Base-by-base conservation (phyloP, 495 filamentous ascomycete species). In the Trichocladium uniseriatum region DNA sequence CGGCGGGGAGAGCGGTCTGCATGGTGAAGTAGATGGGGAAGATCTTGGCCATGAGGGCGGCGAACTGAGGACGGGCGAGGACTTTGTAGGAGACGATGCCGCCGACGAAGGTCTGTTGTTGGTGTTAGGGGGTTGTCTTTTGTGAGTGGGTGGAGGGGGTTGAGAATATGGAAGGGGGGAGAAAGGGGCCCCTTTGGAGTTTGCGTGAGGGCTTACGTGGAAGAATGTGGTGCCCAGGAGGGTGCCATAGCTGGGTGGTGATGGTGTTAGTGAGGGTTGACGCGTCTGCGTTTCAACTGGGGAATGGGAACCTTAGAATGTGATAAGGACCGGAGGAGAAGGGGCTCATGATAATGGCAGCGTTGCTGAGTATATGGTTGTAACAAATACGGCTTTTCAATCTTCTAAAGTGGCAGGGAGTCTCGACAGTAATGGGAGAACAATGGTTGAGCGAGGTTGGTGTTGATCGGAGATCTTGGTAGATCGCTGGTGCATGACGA, bases 11-110 rank as follows among this genome's bases (percentile, higher is more conserved):
- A 5, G 77, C 74, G 4, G 85, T 79, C 71, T 95, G 90, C 37
- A 95, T 65, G 20, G 77, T 70, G 66, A 96, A 95, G 71, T 91
- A 97, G 55, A 83, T 66, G 19, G 91, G 91, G 69, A 94, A 91
- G 58, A 88, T 87, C 56, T 76, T 76, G 29, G 78, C 68, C 69
- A 94, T 91, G 21, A 97, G 74, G 31, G 77, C 72, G 5, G 80
- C 73, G 69, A 97, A 97, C 61, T 89, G 81, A 0, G 87, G 79
- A 9, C 87, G 81, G 9, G 86, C 74, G 40, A 96, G 79, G 46
- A 79, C 75, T 38, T 72, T 75, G 73, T 81, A 95, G 46, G 86
- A 79, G 38, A 89, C 65, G 24, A 84, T 73, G 27, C 87, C 87
- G 46, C 76, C 79, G 49, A 95, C 70, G 67, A 95, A 95, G 51